These are phyloP conservation scores for Fusarium austroafricanum DNA, from an alignment of 2,329 filamentous ascomycete genomes.

Conservation along the genomic window DNA sequence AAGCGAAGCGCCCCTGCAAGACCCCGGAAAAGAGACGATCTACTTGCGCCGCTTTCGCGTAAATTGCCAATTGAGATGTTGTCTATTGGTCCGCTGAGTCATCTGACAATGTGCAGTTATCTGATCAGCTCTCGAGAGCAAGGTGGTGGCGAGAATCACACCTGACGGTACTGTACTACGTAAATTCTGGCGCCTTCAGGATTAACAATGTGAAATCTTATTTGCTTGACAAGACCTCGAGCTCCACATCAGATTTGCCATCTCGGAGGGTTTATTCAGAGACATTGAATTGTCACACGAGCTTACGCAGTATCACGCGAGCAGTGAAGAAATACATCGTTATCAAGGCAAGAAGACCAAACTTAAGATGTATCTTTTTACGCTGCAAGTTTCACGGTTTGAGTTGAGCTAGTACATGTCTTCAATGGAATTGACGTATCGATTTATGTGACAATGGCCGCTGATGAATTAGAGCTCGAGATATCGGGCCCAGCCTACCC, in stretches of 20 bases:
- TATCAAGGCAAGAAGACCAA: no score
- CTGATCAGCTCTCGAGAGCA: constrained; percentile 11
- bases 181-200: constrained; percentile 10
- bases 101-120: constrained; percentile 25
- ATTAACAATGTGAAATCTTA: not conserved
- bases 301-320: constrained; percentile 16
- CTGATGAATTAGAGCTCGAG: not conserved
- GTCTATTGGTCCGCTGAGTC: constrained; percentile 33
- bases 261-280: not conserved
- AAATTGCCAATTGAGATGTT: constrained; percentile 38
- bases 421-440: no score
- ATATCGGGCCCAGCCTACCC: not conserved
- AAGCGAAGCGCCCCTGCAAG: constrained; percentile 18
- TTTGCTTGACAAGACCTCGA: not conserved
- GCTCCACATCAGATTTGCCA: constrained; percentile 17
- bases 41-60: constrained; percentile 48
- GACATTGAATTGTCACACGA: constrained; percentile 21
- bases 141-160: constrained; percentile 24
- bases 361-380: not conserved
- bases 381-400: not conserved
- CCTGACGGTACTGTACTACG: not conserved
- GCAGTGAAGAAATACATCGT: not conserved
- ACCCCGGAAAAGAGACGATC: constrained; percentile 13
- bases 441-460: not conserved
- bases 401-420: not conserved